These are phyloP conservation scores for Plectranthus barbatus DNA, from an alignment of 257 asterid genomes.

Conservation along the genomic window DNA sequence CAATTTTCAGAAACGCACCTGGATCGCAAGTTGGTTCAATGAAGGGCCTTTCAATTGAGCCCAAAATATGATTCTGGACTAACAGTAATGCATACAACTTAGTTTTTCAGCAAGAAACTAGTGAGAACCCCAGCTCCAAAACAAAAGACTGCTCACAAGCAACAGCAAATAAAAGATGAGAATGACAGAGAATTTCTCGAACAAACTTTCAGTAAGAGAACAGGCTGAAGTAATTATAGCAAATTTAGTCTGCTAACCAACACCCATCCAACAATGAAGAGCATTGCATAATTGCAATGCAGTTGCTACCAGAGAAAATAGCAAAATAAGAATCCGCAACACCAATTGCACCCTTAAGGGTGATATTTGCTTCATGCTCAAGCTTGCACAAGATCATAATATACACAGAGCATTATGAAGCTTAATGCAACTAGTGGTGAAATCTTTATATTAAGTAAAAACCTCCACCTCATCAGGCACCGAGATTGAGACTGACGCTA, in stretches of 20 bases:
- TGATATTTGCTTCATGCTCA: neutral
- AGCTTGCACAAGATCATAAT: neutral
- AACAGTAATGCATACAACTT: too few species aligned
- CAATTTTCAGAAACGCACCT: neutral
- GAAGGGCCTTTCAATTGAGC: too few species aligned
- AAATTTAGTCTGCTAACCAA: neutral
- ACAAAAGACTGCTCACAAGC: neutral
- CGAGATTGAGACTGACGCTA: constrained; percentile 15
- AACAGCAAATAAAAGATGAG: neutral
- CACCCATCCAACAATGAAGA: neutral
- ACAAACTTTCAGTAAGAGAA: neutral
- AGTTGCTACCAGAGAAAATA: neutral
- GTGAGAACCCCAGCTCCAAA: neutral
- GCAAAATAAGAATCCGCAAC: neutral
- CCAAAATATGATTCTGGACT: too few species aligned
- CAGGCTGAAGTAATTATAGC: neutral
- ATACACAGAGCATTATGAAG: neutral
- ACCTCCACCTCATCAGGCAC: constrained; percentile 12
- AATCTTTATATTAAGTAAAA: constrained; percentile 9
- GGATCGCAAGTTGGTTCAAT: too few species aligned
- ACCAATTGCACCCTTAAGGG: neutral
- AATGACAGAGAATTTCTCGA: neutral
- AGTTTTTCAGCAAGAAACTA: neutral
- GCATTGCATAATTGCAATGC: neutral
- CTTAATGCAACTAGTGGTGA: constrained; percentile 5